Evolutionary conservation across 371 early-diverging fungal species (phyloP).

Genomic region (Mucor indicus): DNA sequence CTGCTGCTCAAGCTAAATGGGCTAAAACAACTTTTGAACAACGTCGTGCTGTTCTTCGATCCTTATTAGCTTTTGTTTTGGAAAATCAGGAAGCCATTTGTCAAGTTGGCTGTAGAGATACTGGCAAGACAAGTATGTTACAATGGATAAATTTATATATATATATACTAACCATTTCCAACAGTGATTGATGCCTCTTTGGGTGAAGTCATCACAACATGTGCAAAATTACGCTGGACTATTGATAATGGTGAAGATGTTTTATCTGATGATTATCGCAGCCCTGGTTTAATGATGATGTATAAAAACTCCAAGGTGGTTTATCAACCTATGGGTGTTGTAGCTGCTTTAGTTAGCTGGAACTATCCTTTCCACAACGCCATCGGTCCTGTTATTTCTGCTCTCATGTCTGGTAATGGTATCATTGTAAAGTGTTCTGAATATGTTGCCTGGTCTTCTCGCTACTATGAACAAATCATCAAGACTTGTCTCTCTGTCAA

Average conservation of each 20-base stretch:
- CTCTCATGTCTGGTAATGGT: conserved; percentile 84
- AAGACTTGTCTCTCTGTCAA: conserved; percentile 62
- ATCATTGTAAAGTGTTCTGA: conserved; percentile 84
- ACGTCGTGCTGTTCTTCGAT: conserved; percentile 72
- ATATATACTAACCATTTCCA: background rate
- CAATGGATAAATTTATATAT: background rate
- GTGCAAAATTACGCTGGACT: conserved; percentile 82
- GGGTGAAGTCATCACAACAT: conserved; percentile 80
- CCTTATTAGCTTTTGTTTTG: conserved; percentile 71
- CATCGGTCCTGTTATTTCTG: conserved; percentile 79
- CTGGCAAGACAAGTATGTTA: conserved; percentile 75
- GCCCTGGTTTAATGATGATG: conserved; percentile 71
- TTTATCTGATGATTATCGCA: conserved; percentile 64
- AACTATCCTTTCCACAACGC: conserved; percentile 88
- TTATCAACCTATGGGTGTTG: conserved; percentile 81
- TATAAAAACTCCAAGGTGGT: conserved; percentile 76
- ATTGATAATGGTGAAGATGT: conserved; percentile 76
- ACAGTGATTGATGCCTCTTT: conserved; percentile 80
- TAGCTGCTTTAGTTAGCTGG: conserved; percentile 79
- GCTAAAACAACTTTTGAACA: conserved; percentile 71
- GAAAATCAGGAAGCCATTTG: conserved; percentile 77
- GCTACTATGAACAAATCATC: conserved; percentile 64
- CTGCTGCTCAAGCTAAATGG: conserved; percentile 71
- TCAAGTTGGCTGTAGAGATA: conserved; percentile 74
- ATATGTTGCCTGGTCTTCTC: conserved; percentile 81